A percentile compares a stretch with the other conserved stretches of the same genome.
These are phyloP conservation scores for Trichophyton benhamiae DNA, from an alignment of 2,329 filamentous ascomycete genomes.

Conservation along the genomic window DNA sequence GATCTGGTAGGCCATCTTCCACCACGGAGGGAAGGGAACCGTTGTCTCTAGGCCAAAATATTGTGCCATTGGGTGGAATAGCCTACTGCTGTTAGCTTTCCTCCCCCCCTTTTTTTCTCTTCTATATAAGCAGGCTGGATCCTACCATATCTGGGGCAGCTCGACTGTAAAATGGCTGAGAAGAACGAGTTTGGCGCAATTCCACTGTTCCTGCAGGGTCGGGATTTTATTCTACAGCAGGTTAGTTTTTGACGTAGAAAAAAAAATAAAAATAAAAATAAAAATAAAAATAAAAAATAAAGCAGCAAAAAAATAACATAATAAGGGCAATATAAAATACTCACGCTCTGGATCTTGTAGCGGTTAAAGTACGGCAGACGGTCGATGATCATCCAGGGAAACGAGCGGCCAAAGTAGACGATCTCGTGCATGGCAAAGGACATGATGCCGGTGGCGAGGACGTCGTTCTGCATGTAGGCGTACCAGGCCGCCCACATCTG, in stretches of 20 bases:
- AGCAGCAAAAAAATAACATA: no score
- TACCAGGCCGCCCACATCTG: constrained; percentile 94
- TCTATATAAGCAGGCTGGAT: neutral
- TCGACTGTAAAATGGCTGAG: constrained; percentile 96
- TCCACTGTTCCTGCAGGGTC: constrained; percentile 84
- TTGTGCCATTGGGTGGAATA: constrained; percentile 94
- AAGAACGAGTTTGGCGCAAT: constrained; percentile 85
- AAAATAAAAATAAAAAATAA: no score
- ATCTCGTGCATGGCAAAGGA: constrained; percentile 90
- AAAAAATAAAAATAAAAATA: neutral
- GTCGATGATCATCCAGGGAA: constrained; percentile 92
- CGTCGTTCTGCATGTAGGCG: constrained; percentile 94
- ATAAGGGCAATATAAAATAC: no score
- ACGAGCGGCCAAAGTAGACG: constrained; percentile 81
- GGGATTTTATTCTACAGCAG: constrained; percentile 61
- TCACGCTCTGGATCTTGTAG: constrained; percentile 79
- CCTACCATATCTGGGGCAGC: constrained; percentile 83
- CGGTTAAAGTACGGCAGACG: constrained; percentile 73
- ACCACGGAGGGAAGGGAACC: constrained; percentile 75
- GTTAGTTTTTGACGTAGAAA: constrained; percentile 12
- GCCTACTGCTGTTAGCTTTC: constrained; percentile 28
- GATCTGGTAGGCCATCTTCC: constrained; percentile 85
- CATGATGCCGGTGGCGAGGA: constrained; percentile 92
- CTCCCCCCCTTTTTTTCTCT: neutral
- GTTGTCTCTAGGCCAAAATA: constrained; percentile 79